Evolutionary conservation across 305 asterid genomes (phyloP), one percentile per base, ranked within the genome.

Genomic region (Fraxinus xanthoxyloides): DNA sequence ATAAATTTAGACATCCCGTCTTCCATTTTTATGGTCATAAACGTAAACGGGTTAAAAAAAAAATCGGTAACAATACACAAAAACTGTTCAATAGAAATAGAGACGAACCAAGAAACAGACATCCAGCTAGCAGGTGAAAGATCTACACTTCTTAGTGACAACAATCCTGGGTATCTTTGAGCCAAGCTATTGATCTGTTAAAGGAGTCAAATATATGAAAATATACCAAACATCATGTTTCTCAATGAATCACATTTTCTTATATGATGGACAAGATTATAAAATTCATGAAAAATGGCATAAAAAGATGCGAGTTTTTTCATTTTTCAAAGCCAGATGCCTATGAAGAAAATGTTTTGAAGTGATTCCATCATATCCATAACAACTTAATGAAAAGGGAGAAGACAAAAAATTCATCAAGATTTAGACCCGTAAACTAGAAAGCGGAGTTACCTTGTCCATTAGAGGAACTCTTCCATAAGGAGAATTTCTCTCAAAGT

Each of bases 71-170:
- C 32, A 51, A 19, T 54, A 54, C 21, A 54, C 65, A 51, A 17
- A n/a, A 54, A 54, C 23, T n/a, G 24, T 6, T 54, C 65, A 19
- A 54, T 56, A 56, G 67, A 79, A 34, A 30, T 26, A 82, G 72
- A 75, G 78, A 80, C 86, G 77, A 86, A 96, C 99, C 99, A 96
- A 70, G 99, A 98, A 77, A 96, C 93, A 0, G 99, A 93, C 97
- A 96, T 89, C 99, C 99, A 96, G 90, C 98, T 93, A 75, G 99
- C 99, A 0, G 99, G 99, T 31, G 99, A 95, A 88, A 95, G 95
- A 84, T 95, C 98, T 10, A 93, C 99, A 79, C 97, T 93, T 90
- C 92, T 90, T 91, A 95, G 85, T 12, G 99, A 89, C 98, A 89
- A 90, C 79, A 95, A 87, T 79, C 98, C 97, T 0, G 95, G 97